Evolutionary conservation across 2,329 filamentous ascomycete species (phyloP), one percentile per base, ranked within the genome.

Genomic region (Thielaviopsis euricoi): DNA sequence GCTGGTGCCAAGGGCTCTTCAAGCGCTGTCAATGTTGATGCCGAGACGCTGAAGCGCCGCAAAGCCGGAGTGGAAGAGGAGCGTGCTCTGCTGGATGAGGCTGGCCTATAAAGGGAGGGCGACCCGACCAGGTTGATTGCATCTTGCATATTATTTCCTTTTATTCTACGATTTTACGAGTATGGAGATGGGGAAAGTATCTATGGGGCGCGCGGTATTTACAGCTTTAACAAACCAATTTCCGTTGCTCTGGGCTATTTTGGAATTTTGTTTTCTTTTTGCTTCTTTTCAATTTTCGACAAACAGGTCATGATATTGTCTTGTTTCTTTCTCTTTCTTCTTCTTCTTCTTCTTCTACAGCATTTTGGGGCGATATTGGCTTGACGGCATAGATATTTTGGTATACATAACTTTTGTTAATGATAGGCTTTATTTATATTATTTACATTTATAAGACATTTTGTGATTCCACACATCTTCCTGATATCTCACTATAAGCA

Each of bases 51-150:
- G 7, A 58, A 53, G 37, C 59, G 59, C 40, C 59, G 59, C 22
- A 60, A 60, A 49, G 53, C 56, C 13, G 52, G 48, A 13, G 21
- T 51, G 13, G 53, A 58, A 21, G 59, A 58, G 17, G 56, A 58
- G 22, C 37, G 37, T 15, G 56, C 52, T 13, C 33, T 60, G 49
- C 23, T 55, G 19, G 52, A 60, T 15, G 56, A 60, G 43, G 48
- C 59, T 26, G 55, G 55, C 12, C 33, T 60, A 33, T 58, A 52
- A 21, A n/a, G 4, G 2, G 12, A 21, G 13, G 37, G 37, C 29
- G 12, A 12, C 29, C 6, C 6, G 17, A 15, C 17, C 17, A 43
- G 13, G 43, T 2, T 21, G 43, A 21, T 48, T 48, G 19, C n/a
- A 19, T 48, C 17, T 48, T 19, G 17, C n/a, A n/a, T 33, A 50